Evolutionary conservation across 2,329 filamentous ascomycete species (phyloP).

Genomic region (Ceratocystis papillata): DNA sequence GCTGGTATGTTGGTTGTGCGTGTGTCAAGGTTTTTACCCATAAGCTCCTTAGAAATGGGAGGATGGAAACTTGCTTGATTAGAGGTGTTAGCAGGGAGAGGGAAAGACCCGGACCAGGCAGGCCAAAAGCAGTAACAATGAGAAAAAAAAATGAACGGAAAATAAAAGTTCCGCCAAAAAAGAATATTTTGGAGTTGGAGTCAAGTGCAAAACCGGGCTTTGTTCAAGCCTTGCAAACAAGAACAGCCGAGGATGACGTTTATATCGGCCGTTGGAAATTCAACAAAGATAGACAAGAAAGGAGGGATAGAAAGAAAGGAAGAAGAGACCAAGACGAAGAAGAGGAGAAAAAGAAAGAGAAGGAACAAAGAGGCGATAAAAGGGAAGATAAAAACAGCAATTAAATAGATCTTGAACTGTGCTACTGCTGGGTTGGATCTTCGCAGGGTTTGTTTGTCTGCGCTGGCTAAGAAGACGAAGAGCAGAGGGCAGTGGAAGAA

Average conservation of each 20-base stretch:
- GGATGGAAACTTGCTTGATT: neutral
- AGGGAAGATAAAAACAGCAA: neutral
- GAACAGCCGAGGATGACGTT: conserved; percentile 15
- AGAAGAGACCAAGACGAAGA: neutral
- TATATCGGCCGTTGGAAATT: conserved; percentile 12
- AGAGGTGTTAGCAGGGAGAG: neutral
- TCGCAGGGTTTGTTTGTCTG: conserved; percentile 2
- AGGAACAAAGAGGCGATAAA: neutral
- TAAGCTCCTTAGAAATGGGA: neutral
- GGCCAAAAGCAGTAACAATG: neutral
- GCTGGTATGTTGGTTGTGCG: neutral
- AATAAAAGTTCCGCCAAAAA: neutral
- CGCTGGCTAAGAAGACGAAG: neutral
- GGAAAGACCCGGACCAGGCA: neutral
- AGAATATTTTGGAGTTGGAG: neutral
- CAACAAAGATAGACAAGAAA: neutral
- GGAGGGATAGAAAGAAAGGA: neutral
- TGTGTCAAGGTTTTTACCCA: neutral
- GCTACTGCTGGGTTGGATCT: neutral
- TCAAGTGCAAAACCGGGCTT: neutral
- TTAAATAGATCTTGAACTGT: neutral
- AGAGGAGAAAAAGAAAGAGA: neutral
- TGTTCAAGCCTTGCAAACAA: neutral
- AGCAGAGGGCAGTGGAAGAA: neutral
- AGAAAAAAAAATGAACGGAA: neutral